These are phyloP conservation scores for Zygnema circumcarinatum DNA, from an alignment of 139 green algal genomes.

Conservation along the genomic window DNA sequence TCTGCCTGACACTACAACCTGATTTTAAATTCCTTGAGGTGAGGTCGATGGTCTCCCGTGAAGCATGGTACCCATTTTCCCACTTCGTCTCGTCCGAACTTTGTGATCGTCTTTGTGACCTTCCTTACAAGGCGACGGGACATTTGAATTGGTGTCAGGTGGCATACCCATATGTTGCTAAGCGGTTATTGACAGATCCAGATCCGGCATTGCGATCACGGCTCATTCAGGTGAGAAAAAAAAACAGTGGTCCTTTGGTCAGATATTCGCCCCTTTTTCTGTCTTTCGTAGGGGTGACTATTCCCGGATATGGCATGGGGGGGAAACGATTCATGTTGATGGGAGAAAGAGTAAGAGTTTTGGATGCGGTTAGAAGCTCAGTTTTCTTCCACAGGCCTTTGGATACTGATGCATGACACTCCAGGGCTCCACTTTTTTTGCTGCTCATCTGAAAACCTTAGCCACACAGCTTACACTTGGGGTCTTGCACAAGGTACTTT, in stretches of 20 bases:
- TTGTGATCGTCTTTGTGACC: background rate
- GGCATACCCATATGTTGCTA: conserved; percentile 86
- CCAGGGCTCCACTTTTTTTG: too few relatives aligned
- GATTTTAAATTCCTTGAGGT: conserved; percentile 91
- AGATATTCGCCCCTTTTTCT: background rate
- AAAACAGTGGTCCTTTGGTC: background rate
- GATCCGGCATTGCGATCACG: conserved; percentile 91
- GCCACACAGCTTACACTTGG: too few relatives aligned
- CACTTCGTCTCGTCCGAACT: background rate
- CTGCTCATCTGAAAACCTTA: too few relatives aligned
- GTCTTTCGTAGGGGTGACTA: too few relatives aligned
- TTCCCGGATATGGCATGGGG: too few relatives aligned
- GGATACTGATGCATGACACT: too few relatives aligned
- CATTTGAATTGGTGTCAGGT: conserved; percentile 54
- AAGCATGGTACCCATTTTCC: background rate
- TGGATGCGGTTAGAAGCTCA: too few relatives aligned
- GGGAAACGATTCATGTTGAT: too few relatives aligned
- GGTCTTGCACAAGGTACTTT: too few relatives aligned
- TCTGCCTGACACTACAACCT: conserved; percentile 96
- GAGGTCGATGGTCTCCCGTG: background rate
- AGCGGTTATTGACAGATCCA: conserved; percentile 92
- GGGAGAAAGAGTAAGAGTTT: too few relatives aligned
- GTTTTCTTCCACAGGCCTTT: too few relatives aligned
- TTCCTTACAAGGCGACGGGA: too few relatives aligned
- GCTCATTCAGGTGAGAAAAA: conserved; percentile 83